Evolutionary conservation across 495 filamentous ascomycete genomes (phyloP).

Genomic region (Recurvomyces mirabilis): DNA sequence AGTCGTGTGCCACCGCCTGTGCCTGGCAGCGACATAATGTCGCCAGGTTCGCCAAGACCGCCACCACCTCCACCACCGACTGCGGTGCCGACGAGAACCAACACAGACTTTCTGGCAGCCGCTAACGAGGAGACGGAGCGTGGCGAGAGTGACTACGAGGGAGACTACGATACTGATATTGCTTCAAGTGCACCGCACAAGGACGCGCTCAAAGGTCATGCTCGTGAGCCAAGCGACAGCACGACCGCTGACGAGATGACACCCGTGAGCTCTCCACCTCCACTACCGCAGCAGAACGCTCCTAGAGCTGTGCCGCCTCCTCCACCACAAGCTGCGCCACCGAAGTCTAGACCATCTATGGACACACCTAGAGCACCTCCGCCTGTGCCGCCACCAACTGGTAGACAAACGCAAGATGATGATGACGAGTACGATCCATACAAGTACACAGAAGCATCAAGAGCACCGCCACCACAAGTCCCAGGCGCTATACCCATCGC

Average conservation of each 20-base stretch:
- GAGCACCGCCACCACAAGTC: slow-evolving; percentile 18
- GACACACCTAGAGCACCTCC: slow-evolving; percentile 31
- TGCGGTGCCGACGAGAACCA: slow-evolving; percentile 43
- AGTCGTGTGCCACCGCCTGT: slow-evolving; percentile 36
- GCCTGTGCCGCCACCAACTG: slow-evolving; percentile 24
- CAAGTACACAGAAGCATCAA: slow-evolving; percentile 19
- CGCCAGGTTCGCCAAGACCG: slow-evolving; percentile 53
- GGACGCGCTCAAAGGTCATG: slow-evolving; percentile 79
- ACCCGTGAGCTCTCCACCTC: slow-evolving; percentile 26
- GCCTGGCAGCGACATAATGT: slow-evolving; percentile 31
- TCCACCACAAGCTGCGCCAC: slow-evolving; percentile 23
- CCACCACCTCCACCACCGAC: slow-evolving; percentile 73
- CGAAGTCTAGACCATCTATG: slow-evolving; percentile 25
- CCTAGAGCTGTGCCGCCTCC: slow-evolving; percentile 31
- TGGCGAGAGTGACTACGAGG: slow-evolving; percentile 88
- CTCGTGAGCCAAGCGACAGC: slow-evolving; percentile 58
- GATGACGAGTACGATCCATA: slow-evolving; percentile 34
- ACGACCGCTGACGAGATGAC: slow-evolving; percentile 42
- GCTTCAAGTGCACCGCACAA: slow-evolving; percentile 79
- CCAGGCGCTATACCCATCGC: slow-evolving; percentile 13
- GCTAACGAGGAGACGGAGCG: slow-evolving; percentile 46
- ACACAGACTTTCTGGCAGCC: slow-evolving; percentile 19
- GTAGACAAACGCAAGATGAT: slow-evolving; percentile 6
- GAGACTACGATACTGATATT: slow-evolving; percentile 97
- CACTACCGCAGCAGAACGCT: slow-evolving; percentile 3